Conservation (phyloP, 2,329 filamentous ascomycete species). For the Colletotrichum trifolii region DNA sequence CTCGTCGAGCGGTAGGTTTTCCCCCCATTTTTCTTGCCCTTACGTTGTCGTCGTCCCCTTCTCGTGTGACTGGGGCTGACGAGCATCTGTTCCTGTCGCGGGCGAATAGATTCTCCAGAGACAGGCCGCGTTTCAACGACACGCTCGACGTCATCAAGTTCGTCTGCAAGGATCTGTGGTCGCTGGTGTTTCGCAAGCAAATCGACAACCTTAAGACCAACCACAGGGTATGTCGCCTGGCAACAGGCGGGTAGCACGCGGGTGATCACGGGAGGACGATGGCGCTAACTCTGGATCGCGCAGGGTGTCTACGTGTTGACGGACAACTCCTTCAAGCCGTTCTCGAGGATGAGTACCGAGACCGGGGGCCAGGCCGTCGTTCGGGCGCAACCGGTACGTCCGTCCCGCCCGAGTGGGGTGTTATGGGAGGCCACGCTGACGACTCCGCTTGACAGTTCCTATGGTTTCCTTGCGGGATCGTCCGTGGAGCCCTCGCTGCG, state of each 20-base stretch:
- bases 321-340: slow-evolving; percentile 89
- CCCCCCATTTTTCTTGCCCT: slow-evolving; percentile 8
- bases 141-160: slow-evolving; percentile 98
- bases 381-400: slow-evolving; percentile 81
- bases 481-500: slow-evolving; percentile 90
- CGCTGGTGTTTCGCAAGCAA: slow-evolving; percentile 92
- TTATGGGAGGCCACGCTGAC: slow-evolving; percentile 7
- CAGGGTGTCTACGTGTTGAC: slow-evolving; percentile 96
- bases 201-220: slow-evolving; percentile 99
- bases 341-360: slow-evolving; percentile 89
- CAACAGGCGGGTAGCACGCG: too few species aligned
- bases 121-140: slow-evolving; percentile 88
- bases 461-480: slow-evolving; percentile 94
- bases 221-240: slow-evolving; percentile 83
- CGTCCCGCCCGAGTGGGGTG: not conserved
- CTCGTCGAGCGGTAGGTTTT: slow-evolving; percentile 83
- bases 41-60: slow-evolving; percentile 3
- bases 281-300: not conserved
- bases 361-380: slow-evolving; percentile 77
- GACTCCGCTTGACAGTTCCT: slow-evolving; percentile 71
- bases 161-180: slow-evolving; percentile 98
- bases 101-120: slow-evolving; percentile 75
- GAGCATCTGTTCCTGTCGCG: not conserved
- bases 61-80: slow-evolving; percentile 8
- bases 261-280: not conserved